Evolutionary conservation across 2,329 filamentous ascomycete species (phyloP).

Genomic region (Cordyceps cateniannulata): DNA sequence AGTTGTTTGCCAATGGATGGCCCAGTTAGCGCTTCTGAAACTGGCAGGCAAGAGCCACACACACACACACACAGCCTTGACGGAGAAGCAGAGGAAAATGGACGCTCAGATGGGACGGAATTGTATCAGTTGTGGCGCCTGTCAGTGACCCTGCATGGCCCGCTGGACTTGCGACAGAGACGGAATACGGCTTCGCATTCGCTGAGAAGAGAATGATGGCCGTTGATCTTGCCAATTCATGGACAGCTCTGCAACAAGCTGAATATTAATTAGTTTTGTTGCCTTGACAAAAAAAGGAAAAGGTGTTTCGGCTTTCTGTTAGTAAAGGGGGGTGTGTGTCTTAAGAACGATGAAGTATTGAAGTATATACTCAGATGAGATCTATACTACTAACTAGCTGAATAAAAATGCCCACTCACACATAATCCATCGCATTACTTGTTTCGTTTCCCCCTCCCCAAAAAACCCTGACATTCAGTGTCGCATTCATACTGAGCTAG

Average conservation of each 20-base stretch:
- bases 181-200: background rate
- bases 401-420: background rate
- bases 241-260: too few relatives aligned
- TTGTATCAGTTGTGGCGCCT: slow-evolving; percentile 9
- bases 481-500: background rate
- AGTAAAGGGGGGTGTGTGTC: background rate
- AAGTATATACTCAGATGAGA: background rate
- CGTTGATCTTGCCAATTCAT: background rate
- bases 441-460: background rate
- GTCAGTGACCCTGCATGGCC: slow-evolving; percentile 3
- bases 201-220: background rate
- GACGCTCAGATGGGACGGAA: slow-evolving; percentile 1
- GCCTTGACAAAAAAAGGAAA: background rate
- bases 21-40: too few relatives aligned
- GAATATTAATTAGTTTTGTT: background rate
- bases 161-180: background rate
- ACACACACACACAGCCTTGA: too few relatives aligned
- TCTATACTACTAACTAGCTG: background rate
- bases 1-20: too few relatives aligned
- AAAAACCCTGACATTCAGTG: background rate
- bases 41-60: background rate
- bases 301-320: background rate
- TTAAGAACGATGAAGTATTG: background rate
- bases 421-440: background rate
- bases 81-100: background rate